Base-by-base conservation (phyloP, 768 basidiomycete genomes). In the Asterophora lycoperdoides region DNA sequence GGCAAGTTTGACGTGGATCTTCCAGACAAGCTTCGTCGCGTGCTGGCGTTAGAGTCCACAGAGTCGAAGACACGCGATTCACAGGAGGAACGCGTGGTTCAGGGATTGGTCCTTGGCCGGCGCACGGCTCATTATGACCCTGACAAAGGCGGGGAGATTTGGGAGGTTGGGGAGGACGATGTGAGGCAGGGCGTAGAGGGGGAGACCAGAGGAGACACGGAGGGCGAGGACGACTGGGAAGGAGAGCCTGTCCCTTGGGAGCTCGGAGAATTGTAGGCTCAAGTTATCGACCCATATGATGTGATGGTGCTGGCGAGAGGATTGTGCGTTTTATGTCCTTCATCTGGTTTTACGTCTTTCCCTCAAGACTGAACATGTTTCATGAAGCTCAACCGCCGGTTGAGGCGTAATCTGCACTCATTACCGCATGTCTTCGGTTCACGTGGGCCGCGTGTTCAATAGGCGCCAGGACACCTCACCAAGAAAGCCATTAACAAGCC, bases 171-270 rank as follows among this genome's bases (percentile, higher is more conserved):
- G 18, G 88, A 90, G 63, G 69, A 70, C 42, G 70, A 74, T 55
- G 69, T 69, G 30, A 68, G 42, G 33, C 14, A 65, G 29, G 64
- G 63, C 36, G 61, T 53, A 7, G 60, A 61, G 23, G 56, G 60
- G 36, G 59, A 60, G 32, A 49, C 40, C 8, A 52, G 51, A 38
- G 61, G 62, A 63, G 57, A 66, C 35, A 61, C 59, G 18, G 78
- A 75, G 41, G 72, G 65, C 26, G 81, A 79, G 58, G 77, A 78
- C 36, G 83, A 84, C 54, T 91, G 89, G 89, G 89, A 89, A 65
- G 81, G 84, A 30, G 88, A 89, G 64, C 83, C 84, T 32, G 76
- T 89, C 30, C 84, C 88, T 51, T 91, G 89, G 89, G 86, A 86
- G 65, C 73, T 80, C 8, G 89, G 81, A 44, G 89, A 89, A 58